Base-by-base conservation (phyloP, 345 rosid species). In the Eucalyptus cladocalyx region DNA sequence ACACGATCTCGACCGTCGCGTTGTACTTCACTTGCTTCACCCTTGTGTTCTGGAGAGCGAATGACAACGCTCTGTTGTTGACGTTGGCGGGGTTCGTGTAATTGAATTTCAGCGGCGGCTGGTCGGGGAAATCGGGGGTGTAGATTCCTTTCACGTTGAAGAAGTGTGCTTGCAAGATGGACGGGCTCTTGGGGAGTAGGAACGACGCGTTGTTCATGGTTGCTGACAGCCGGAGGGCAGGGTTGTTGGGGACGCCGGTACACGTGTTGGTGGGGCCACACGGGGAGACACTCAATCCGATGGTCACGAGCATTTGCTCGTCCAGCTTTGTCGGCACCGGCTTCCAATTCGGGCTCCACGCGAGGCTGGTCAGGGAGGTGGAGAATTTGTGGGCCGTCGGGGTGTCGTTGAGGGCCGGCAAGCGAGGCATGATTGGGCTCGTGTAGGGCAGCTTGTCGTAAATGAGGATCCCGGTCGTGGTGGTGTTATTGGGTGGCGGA, bases 121-220 rank as follows among this genome's bases (percentile, higher is more conserved):
- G 88, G 89, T 91, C 58, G 0, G 99, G 99, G 89, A 97, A 97
- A 90, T 95, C 92, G 4, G 93, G 48, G 30, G 95, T 95, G 94
- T 94, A 97, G 45, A 97, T 54, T 24, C 97, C 98, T 2, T 65
- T 37, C 8, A 94, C 92, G 51, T 93, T 89, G 95, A 60, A 91
- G 58, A 86, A 95, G 88, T 92, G 92, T 17, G 98, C 97, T 88
- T 97, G 93, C 32, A 97, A 72, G 51, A 97, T 23, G 1, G 98
- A 95, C 87, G 93, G 28, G 9, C 76, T 91, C 4, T 90, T 93
- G 0, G 99, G 98, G 6, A 58, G 0, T n/a, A 62, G 88, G 87
- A 97, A 96, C 1, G 99, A 97, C 17, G 87, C 89, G 50, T 97
- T 97, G 94, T 91, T 97, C 98, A 97, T 94, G 53, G 94, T 94